Base-by-base conservation (phyloP, 1,284 basidiomycete species). In the Tilletia indica region DNA sequence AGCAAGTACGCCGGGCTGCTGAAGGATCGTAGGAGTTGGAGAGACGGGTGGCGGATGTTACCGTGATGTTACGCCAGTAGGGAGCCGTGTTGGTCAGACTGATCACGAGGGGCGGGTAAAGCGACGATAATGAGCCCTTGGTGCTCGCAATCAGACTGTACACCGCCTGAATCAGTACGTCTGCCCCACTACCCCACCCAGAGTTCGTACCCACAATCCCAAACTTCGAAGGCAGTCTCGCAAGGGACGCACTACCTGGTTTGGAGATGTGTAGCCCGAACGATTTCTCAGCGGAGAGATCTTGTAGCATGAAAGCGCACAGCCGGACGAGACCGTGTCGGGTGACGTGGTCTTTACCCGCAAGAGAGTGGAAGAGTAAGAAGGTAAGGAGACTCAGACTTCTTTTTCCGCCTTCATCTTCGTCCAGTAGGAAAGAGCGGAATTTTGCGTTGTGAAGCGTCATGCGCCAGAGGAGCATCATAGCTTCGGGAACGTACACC, bases 261-360 rank as follows among this genome's bases (percentile, higher is more conserved):
- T 70, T 78, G 16, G 76, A 76, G 31, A 83, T 73, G 25, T 78
- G 66, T 85, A 78, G 19, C 86, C 88, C 92, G 80, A 97, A 95
- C 0, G 88, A 86, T 39, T 87, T 87, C 78, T 97, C 93, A 0
- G 93, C 90, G 3, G 94, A 94, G 21, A 98, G 85, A 4, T 93
- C 91, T 82, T 99, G 96, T 4, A 98, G 86, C 72, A 97, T 91
- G 85, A 97, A 97, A 2, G 93, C 93, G 42, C 96, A 87, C 3
- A 93, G 89, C 64, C 95, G 89, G 78, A 94, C 93, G 36, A 97
- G 86, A 0, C 94, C 95, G 78, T 97, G 92, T 86, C 95, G 91
- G 71, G 95, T 93, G 91, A 79, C 16, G 67, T 73, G 51, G 70
- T 64, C 56, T 74, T 68, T 75, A 45, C 82, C 74, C 9, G 73